Evolutionary conservation across 495 filamentous ascomycete genomes (phyloP).

Genomic region (Xanthoparmelia taractica): DNA sequence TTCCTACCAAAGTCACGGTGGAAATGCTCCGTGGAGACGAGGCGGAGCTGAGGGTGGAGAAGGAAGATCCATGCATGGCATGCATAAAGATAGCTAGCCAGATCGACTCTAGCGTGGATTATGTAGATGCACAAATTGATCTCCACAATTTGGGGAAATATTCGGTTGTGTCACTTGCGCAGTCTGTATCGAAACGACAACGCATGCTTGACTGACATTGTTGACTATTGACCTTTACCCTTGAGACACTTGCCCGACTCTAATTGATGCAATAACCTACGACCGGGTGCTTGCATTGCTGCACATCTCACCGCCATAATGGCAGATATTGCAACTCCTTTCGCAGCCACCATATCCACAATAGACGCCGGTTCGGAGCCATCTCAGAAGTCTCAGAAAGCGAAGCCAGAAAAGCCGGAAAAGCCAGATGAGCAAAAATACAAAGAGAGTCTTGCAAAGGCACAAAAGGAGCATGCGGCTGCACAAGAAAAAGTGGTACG

Average conservation of each 20-base stretch:
- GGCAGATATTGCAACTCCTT: conserved; percentile 27
- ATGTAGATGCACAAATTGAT: neutral
- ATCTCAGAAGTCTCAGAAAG: conserved; percentile 17
- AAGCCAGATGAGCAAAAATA: conserved; percentile 65
- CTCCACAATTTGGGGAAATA: neutral
- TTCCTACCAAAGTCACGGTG: too few species aligned
- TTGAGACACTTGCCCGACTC: neutral
- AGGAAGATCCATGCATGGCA: neutral
- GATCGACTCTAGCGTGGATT: neutral
- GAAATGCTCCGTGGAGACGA: too few species aligned
- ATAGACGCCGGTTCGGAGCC: conserved; percentile 24
- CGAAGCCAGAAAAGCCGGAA: conserved; percentile 50
- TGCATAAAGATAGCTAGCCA: neutral
- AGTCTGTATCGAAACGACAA: neutral
- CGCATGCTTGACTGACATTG: neutral
- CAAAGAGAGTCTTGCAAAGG: conserved; percentile 63
- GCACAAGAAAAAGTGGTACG: conserved; percentile 71
- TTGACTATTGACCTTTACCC: neutral
- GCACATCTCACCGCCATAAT: conserved; percentile 9
- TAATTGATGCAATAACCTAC: conserved; percentile 2
- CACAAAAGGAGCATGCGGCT: conserved; percentile 73
- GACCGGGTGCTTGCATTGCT: conserved; percentile 3
- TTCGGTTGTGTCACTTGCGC: neutral
- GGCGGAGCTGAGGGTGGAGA: too few species aligned
- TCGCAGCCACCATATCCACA: conserved; percentile 25